Evolutionary conservation across 2,329 filamentous ascomycete genomes (phyloP).

Genomic region (Alternaria metachromatica): DNA sequence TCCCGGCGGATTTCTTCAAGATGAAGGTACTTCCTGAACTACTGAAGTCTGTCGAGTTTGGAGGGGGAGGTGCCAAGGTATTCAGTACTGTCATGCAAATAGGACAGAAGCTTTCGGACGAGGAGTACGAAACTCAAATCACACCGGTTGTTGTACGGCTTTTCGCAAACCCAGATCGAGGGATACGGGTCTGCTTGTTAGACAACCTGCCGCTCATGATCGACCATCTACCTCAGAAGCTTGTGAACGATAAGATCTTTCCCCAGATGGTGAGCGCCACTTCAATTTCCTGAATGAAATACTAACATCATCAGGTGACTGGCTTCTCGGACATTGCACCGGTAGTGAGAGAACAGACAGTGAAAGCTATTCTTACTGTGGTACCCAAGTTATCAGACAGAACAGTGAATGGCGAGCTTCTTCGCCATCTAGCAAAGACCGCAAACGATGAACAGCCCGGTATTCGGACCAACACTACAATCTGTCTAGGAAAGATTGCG

Average conservation of each 20-base stretch:
- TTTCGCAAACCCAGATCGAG: constrained; percentile 90
- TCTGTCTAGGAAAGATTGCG: constrained; percentile 94
- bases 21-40: constrained; percentile 95
- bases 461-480: constrained; percentile 97
- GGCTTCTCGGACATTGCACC: constrained; percentile 93
- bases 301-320: constrained; percentile 67
- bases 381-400: constrained; percentile 90
- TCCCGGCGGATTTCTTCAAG: constrained; percentile 97
- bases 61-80: constrained; percentile 91
- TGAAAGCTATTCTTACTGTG: constrained; percentile 89
- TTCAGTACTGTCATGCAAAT: constrained; percentile 91
- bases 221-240: constrained; percentile 82
- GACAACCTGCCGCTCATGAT: constrained; percentile 92
- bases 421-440: constrained; percentile 91
- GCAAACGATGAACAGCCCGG: constrained; percentile 97
- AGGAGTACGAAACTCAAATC: constrained; percentile 86
- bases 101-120: constrained; percentile 80
- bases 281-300: background rate
- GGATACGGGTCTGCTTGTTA: constrained; percentile 86
- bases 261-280: constrained; percentile 74
- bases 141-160: constrained; percentile 86
- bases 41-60: constrained; percentile 98
- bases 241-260: constrained; percentile 96
- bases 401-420: constrained; percentile 88
- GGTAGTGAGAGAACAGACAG: constrained; percentile 90